These are phyloP conservation scores for Tolypocladium pustulatum DNA, from an alignment of 2,329 filamentous ascomycete species.

Conservation along the genomic window DNA sequence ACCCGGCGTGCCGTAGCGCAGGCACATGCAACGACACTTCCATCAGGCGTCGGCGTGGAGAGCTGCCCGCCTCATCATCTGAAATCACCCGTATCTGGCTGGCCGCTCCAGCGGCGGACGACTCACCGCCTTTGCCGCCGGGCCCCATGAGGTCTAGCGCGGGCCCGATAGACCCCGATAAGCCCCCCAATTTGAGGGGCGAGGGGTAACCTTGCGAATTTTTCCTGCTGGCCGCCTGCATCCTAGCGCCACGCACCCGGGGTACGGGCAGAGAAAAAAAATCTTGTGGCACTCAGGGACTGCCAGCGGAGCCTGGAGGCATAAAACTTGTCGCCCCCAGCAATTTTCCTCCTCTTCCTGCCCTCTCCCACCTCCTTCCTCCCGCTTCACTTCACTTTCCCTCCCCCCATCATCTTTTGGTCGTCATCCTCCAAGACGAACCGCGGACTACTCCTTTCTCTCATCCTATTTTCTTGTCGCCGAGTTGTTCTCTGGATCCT, in stretches of 20 bases:
- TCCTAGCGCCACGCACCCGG: slow-evolving; percentile 3
- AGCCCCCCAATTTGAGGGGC: slow-evolving; percentile 12
- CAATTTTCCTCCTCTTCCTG: slow-evolving; percentile 2
- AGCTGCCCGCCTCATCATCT: not conserved
- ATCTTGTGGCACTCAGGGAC: slow-evolving; percentile 6
- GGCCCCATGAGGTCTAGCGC: slow-evolving; percentile 7
- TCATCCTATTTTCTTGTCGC: slow-evolving; percentile 17
- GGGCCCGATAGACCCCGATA: slow-evolving; percentile 12
- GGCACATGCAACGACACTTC: not conserved
- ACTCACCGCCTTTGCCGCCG: slow-evolving; percentile 10
- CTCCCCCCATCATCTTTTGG: slow-evolving; percentile 21
- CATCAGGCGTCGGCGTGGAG: not conserved
- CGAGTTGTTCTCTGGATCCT: slow-evolving; percentile 22
- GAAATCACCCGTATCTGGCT: slow-evolving; percentile 4
- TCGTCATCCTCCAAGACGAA: slow-evolving; percentile 35
- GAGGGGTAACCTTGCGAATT: slow-evolving; percentile 8
- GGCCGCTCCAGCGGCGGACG: not conserved
- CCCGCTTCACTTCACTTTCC: slow-evolving; percentile 17
- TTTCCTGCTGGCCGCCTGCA: slow-evolving; percentile 6
- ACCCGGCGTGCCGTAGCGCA: no score
- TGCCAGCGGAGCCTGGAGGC: not conserved
- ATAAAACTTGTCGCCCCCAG: slow-evolving; percentile 5
- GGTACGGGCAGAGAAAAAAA: slow-evolving; percentile 7
- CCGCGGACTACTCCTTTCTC: slow-evolving; percentile 18
- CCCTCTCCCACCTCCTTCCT: slow-evolving; percentile 13